Evolutionary conservation across 805 yeast species (phyloP), one percentile per base, ranked within the genome.

Genomic region (Wickerhamiella bombiphila): DNA sequence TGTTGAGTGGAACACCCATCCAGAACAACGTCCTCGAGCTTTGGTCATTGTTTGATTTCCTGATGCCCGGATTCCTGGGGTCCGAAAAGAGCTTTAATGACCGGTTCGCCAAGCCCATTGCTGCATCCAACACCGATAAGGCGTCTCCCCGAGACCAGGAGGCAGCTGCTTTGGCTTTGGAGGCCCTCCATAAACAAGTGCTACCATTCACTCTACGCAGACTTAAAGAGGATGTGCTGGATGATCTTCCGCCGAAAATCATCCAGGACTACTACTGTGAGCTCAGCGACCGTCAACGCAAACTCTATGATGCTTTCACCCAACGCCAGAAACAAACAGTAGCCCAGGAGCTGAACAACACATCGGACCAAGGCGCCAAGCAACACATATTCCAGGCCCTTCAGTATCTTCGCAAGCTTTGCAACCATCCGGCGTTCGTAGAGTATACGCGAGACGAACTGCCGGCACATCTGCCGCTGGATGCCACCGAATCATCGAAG

Each of bases 1-100:
- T 91, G 29, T 65, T 91, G 43, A 81, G 97, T 0, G 99, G 99
- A 50, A 91, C 99, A 0, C 99, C 99, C 11, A 91, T 91, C 50
- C 99, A 91, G 58, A 91, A 91, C 55, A 91, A 91, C 53, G 98
- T 91, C 2, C 66, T 91, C 31, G 99, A 91, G 58, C 64, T 91
- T 44, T 91, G 99, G 99, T 91, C 98, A 3, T 64, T 91, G 52
- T 91, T 91, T 64, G 98, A 91, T 58, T 91, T 85, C 57, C 66
- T 91, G 57, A 91, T 91, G 99, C 99, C 99, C 2, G 99, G 99
- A 0, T 91, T 91, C 53, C 64, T 91, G 46, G 99, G 99, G 11
- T 76, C 93, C 2, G 98, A 91, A 53, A 88, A 85, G 58, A 70
- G 78, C 35, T 91, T 91, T 63, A 91, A 85, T 52, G 97, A 88